Percentiles rank a stretch among this genome's conserved stretches.
Evolutionary conservation across 73 alveolate species (phyloP).

Genomic region (Tetrahymena malaccensis): DNA sequence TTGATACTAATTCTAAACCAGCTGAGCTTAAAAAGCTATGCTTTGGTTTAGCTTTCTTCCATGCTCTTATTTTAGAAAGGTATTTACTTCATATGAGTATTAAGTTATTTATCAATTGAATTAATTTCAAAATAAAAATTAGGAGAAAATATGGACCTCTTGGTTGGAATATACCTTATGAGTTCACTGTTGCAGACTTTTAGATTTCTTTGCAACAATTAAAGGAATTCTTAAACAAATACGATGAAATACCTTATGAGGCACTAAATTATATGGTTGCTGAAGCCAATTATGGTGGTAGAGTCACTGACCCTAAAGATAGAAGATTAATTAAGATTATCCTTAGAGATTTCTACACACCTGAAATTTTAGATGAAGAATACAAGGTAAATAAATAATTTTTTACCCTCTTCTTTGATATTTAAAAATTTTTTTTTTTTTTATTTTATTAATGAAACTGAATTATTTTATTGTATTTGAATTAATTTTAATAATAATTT

Average conservation of each 20-base stretch:
- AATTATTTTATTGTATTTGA: constrained; percentile 9
- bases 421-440: too few species aligned
- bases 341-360: constrained; percentile 86
- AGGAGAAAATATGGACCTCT: constrained; percentile 99
- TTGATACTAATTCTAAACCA: constrained; percentile 83
- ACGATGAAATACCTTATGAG: constrained; percentile 94
- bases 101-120: not conserved
- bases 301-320: constrained; percentile 99
- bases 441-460: too few species aligned
- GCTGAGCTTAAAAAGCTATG: constrained; percentile 78
- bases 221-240: constrained; percentile 78
- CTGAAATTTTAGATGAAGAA: constrained; percentile 87
- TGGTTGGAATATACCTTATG: constrained; percentile 99
- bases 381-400: constrained; percentile 28
- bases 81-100: not conserved
- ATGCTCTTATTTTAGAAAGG: constrained; percentile 92
- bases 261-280: constrained; percentile 99
- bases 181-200: constrained; percentile 68
- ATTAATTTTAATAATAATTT: not conserved
- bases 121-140: not conserved
- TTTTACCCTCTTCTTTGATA: not conserved
- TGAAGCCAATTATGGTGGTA: constrained; percentile 99
- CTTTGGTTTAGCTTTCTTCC: constrained; percentile 97
- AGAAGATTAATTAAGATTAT: constrained; percentile 84
- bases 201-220: constrained; percentile 86